phyloP scores from a whole-genome alignment of 140 eudicot genomes.

The Oenanthe javanica region DNA sequence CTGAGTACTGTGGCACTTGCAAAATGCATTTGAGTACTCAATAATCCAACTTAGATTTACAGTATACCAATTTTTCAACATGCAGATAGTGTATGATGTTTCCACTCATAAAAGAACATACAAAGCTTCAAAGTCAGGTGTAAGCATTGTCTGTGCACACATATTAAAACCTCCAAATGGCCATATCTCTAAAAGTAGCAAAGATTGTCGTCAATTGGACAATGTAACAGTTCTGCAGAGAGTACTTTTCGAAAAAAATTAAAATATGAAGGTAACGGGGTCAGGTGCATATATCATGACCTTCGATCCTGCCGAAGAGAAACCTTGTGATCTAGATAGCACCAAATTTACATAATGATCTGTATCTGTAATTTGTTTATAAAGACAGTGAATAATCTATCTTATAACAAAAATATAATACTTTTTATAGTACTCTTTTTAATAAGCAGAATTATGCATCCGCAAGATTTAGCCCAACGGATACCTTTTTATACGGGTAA shows the following conservation, averaged over 20 bases:
- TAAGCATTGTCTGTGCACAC: neutral
- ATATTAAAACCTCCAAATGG: neutral
- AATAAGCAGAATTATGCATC: no score
- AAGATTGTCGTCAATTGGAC: neutral
- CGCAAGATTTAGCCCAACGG: no score
- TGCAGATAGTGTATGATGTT: neutral
- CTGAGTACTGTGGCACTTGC: neutral
- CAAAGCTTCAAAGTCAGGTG: no score
- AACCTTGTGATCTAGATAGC: neutral
- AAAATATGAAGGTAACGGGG: no score
- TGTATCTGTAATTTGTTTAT: no score
- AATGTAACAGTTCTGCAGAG: neutral
- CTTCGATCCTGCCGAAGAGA: no score
- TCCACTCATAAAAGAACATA: neutral
- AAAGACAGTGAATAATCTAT: no score
- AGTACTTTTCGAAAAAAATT: neutral
- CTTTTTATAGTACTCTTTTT: no score
- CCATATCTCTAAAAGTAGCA: neutral
- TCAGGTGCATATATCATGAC: no score
- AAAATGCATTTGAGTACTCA: neutral
- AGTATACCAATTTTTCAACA: no score
- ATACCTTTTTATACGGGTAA: neutral
- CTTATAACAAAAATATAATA: no score
- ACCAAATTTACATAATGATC: no score
- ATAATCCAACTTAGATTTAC: neutral